Percentiles rank a stretch among this genome's conserved stretches.
phyloP scores from a whole-genome alignment of 2,329 filamentous ascomycete species.

The Cadophora luteo-olivacea region DNA sequence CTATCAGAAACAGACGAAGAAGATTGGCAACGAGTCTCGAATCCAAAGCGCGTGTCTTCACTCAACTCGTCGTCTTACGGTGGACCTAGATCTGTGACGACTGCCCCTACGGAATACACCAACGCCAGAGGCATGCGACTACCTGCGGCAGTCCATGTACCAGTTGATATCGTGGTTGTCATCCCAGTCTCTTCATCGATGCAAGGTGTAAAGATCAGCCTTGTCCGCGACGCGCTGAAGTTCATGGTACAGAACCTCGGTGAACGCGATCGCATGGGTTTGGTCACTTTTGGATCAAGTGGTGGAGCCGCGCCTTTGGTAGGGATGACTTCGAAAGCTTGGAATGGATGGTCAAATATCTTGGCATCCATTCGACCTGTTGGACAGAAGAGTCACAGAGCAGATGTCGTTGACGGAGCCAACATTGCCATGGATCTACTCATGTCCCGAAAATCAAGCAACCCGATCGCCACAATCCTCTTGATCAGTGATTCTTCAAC shows the following conservation, averaged over 20 bases:
- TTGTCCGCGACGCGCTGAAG: conserved; percentile 87
- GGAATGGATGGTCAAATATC: conserved; percentile 89
- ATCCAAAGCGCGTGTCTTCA: conserved; percentile 78
- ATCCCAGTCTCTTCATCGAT: conserved; percentile 98
- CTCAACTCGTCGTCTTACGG: conserved; percentile 82
- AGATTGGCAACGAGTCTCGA: conserved; percentile 72
- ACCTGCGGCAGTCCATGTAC: conserved; percentile 71
- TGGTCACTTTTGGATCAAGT: conserved; percentile 96
- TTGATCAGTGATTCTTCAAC: conserved; percentile 97
- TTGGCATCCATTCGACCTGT: conserved; percentile 89
- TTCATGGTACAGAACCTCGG: conserved; percentile 92
- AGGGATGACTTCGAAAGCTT: conserved; percentile 96
- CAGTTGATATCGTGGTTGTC: conserved; percentile 93
- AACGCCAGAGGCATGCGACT: conserved; percentile 56
- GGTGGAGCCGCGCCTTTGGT: conserved; percentile 92
- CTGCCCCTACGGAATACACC: conserved; percentile 91
- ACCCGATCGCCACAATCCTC: conserved; percentile 93
- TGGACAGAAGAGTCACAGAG: conserved; percentile 93
- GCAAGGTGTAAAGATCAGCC: conserved; percentile 98
- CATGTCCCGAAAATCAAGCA: conserved; percentile 97
- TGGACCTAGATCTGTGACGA: conserved; percentile 80
- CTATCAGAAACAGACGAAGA: conserved; percentile 88
- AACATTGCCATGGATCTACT: conserved; percentile 98
- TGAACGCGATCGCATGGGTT: conserved; percentile 92
- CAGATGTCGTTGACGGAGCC: conserved; percentile 95